phyloP scores from a whole-genome alignment of 164 flowering plant genomes.

The Litsea cubeba region DNA sequence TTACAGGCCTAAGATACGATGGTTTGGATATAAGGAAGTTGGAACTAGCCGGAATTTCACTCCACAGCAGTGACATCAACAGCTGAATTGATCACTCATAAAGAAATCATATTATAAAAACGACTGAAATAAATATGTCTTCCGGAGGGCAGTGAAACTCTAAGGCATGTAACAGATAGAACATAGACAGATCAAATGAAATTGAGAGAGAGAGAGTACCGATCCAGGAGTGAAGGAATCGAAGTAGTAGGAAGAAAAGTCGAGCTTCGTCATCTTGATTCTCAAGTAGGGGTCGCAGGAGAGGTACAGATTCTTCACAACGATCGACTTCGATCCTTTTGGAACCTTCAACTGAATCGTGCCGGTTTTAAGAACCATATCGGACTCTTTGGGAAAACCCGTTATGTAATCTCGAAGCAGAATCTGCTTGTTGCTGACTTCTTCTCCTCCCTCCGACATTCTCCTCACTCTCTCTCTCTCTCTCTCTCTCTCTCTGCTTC shows the following conservation, averaged over 20 bases:
- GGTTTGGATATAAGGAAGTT: too few species aligned
- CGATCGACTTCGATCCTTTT: constrained; percentile 11
- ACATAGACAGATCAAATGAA: too few species aligned
- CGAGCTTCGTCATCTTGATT: constrained; percentile 11
- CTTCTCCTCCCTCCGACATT: background rate
- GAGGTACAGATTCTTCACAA: constrained; percentile 30
- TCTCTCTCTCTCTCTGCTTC: too few species aligned
- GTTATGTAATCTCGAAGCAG: constrained; percentile 19
- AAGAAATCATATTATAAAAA: too few species aligned
- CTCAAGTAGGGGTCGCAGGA: constrained; percentile 28
- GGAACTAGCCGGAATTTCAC: too few species aligned
- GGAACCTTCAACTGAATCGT: constrained; percentile 19
- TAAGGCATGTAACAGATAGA: too few species aligned
- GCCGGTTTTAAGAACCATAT: constrained; percentile 21
- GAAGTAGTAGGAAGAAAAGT: background rate
- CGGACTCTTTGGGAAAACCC: constrained; percentile 29
- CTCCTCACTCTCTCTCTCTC: constrained; percentile 4
- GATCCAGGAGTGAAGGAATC: constrained; percentile 17
- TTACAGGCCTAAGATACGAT: too few species aligned
- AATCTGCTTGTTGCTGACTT: constrained; percentile 28
- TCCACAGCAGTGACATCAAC: too few species aligned
- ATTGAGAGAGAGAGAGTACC: constrained; percentile 3
- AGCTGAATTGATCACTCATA: too few species aligned
- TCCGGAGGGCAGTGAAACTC: too few species aligned
- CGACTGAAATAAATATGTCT: too few species aligned